Percentiles rank a stretch among this genome's conserved stretches.
Conservation (phyloP, 805 yeast genomes). For the Yamadazyma akitaensis region DNA sequence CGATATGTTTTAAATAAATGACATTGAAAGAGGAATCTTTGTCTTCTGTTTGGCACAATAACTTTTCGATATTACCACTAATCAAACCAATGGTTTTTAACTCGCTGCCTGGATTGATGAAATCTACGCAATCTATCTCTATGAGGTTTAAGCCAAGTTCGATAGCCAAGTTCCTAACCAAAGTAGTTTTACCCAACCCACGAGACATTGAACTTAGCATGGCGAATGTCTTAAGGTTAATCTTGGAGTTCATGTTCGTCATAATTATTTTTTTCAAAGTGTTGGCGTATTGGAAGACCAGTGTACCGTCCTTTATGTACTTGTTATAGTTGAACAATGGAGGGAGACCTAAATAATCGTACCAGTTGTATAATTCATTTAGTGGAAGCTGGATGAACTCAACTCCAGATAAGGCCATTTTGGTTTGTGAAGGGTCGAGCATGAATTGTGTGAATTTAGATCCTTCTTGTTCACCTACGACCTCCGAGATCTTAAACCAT, state of each 20-base stretch:
- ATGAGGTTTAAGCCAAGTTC: constrained; percentile 64
- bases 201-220: constrained; percentile 66
- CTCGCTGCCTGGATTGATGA: constrained; percentile 67
- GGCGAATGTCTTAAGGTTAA: constrained; percentile 55
- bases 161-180: constrained; percentile 52
- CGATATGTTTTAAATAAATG: constrained; percentile 68
- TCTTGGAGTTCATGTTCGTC: constrained; percentile 44
- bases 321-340: constrained; percentile 34
- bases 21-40: constrained; percentile 33
- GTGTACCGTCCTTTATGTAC: constrained; percentile 15
- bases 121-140: constrained; percentile 66
- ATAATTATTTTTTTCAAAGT: constrained; percentile 51
- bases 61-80: constrained; percentile 72
- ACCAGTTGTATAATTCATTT: constrained; percentile 41
- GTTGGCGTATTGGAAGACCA: constrained; percentile 46
- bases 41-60: constrained; percentile 34
- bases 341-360: constrained; percentile 44
- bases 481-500: constrained; percentile 74
- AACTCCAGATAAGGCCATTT: constrained; percentile 66
- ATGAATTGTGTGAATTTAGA: constrained; percentile 41
- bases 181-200: constrained; percentile 74
- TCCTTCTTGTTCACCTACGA: constrained; percentile 28
- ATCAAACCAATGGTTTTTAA: constrained; percentile 75
- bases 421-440: constrained; percentile 66
- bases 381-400: constrained; percentile 38